Percentiles rank a stretch among this genome's conserved stretches.
phyloP scores from a whole-genome alignment of 176 grass and related monocot species.

The Oryza brachyantha region DNA sequence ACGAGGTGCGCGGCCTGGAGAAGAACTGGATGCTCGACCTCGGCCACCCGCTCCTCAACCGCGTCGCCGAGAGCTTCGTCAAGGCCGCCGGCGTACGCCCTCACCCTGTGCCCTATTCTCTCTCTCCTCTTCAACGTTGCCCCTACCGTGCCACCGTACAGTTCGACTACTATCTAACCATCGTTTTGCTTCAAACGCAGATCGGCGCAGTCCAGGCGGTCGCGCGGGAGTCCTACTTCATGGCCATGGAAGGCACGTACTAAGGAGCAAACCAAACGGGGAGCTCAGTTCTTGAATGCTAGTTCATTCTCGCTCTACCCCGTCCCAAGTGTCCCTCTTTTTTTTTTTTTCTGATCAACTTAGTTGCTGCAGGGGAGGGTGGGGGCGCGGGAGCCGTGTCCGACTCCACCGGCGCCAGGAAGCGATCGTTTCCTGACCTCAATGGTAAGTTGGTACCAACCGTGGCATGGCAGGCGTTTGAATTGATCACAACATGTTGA shows the following conservation, averaged over 20 bases:
- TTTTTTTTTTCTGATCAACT: not conserved
- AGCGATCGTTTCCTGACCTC: slow-evolving; percentile 44
- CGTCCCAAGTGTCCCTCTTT: no score
- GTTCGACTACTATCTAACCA: no score
- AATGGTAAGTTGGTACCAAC: slow-evolving; percentile 6
- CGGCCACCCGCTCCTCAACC: slow-evolving; percentile 78
- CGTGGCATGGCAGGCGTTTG: not conserved
- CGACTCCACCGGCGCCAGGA: slow-evolving; percentile 33
- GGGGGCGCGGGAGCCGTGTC: slow-evolving; percentile 33
- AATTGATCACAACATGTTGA: not conserved
- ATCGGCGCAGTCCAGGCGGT: slow-evolving; percentile 79
- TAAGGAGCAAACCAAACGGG: not conserved
- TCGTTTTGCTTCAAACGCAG: slow-evolving; percentile 17
- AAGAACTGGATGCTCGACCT: slow-evolving; percentile 70
- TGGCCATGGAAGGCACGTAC: slow-evolving; percentile 60
- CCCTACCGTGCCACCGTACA: no score
- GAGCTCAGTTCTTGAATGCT: no score
- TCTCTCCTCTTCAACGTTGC: no score
- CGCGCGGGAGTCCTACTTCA: slow-evolving; percentile 70
- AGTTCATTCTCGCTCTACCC: no score
- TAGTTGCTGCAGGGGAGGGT: slow-evolving; percentile 19
- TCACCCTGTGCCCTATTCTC: no score
- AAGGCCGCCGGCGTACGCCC: slow-evolving; percentile 72
- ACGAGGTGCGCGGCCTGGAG: slow-evolving; percentile 58
- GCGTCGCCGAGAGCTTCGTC: slow-evolving; percentile 83